Percentiles rank a stretch among this genome's conserved stretches.
Conservation (phyloP, 192 early-diverging fungal species). For the Entrophospora sp. region DNA sequence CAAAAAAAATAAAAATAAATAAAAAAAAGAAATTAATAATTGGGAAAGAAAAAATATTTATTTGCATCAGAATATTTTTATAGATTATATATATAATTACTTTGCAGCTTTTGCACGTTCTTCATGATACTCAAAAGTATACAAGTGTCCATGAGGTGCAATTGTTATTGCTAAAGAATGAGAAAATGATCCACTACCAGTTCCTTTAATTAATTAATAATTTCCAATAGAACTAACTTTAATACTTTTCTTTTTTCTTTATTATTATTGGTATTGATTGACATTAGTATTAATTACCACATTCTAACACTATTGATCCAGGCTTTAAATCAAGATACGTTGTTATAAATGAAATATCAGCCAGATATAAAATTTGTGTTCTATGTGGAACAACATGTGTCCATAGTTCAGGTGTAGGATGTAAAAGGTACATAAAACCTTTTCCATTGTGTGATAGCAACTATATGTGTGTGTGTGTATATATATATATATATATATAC, state of each 20-base stretch:
- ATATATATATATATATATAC: not conserved
- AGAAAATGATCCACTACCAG: slow-evolving; percentile 95
- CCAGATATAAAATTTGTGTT: slow-evolving; percentile 92
- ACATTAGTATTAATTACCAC: slow-evolving; percentile 50
- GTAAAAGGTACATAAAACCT: slow-evolving; percentile 77
- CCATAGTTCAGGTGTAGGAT: slow-evolving; percentile 95
- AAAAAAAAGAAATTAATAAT: not conserved
- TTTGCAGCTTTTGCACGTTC: slow-evolving; percentile 56
- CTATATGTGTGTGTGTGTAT: slow-evolving; percentile 28
- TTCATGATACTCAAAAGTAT: slow-evolving; percentile 91
- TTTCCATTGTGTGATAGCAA: slow-evolving; percentile 48
- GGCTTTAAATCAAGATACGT: slow-evolving; percentile 75
- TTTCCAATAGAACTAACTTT: not conserved
- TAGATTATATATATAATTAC: too few relatives aligned
- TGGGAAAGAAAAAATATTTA: not conserved
- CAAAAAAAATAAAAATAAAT: not conserved
- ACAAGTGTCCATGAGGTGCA: slow-evolving; percentile 80
- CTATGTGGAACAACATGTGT: slow-evolving; percentile 85
- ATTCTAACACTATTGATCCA: slow-evolving; percentile 79
- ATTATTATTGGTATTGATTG: too few relatives aligned
- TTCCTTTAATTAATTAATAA: slow-evolving; percentile 44
- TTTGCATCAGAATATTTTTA: not conserved
- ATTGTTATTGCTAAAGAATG: slow-evolving; percentile 87
- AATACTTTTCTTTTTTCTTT: not conserved
- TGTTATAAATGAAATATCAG: slow-evolving; percentile 90